A percentile compares a stretch with the other conserved stretches of the same genome.
Conservation (phyloP, 495 filamentous ascomycete species). For the Penicillium silybi region DNA sequence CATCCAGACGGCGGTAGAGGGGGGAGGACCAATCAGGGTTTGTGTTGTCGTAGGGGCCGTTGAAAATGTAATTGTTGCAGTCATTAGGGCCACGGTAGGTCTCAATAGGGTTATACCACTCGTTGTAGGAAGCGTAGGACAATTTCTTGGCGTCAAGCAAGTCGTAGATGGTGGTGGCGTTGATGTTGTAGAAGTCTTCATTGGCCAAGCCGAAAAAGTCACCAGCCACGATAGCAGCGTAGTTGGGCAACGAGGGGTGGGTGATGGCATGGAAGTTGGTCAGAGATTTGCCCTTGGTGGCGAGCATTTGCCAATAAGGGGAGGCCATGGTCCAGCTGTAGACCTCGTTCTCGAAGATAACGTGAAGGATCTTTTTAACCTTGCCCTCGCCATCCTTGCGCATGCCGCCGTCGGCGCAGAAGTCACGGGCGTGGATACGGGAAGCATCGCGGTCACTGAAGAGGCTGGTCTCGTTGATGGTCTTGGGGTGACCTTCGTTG, state of each 20-base stretch:
- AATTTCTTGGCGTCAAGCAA: slow-evolving; percentile 1
- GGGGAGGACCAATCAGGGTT: slow-evolving; percentile 12
- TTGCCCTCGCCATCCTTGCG: slow-evolving; percentile 3
- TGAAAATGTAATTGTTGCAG: slow-evolving; percentile 17
- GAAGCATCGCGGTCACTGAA: not conserved
- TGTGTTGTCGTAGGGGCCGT: slow-evolving; percentile 16
- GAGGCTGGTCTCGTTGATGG: not conserved
- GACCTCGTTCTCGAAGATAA: slow-evolving; percentile 20
- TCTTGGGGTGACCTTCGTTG: slow-evolving; percentile 10
- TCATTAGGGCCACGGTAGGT: slow-evolving; percentile 13
- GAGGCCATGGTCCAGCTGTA: slow-evolving; percentile 13
- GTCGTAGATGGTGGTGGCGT: slow-evolving; percentile 6
- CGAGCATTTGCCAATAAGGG: slow-evolving; percentile 15
- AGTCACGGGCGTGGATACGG: not conserved
- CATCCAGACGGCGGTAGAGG: slow-evolving; percentile 15
- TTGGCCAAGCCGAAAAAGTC: slow-evolving; percentile 9
- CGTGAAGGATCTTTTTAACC: slow-evolving; percentile 19
- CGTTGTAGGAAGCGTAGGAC: slow-evolving; percentile 12
- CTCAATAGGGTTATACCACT: slow-evolving; percentile 16
- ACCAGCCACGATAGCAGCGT: slow-evolving; percentile 8
- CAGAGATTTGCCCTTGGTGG: slow-evolving; percentile 11
- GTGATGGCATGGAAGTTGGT: slow-evolving; percentile 10
- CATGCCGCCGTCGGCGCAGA: not conserved
- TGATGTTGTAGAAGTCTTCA: slow-evolving; percentile 9
- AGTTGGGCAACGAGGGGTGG: slow-evolving; percentile 10